These are phyloP conservation scores for Beverwykella pulmonaria DNA, from an alignment of 495 filamentous ascomycete genomes.

Conservation along the genomic window DNA sequence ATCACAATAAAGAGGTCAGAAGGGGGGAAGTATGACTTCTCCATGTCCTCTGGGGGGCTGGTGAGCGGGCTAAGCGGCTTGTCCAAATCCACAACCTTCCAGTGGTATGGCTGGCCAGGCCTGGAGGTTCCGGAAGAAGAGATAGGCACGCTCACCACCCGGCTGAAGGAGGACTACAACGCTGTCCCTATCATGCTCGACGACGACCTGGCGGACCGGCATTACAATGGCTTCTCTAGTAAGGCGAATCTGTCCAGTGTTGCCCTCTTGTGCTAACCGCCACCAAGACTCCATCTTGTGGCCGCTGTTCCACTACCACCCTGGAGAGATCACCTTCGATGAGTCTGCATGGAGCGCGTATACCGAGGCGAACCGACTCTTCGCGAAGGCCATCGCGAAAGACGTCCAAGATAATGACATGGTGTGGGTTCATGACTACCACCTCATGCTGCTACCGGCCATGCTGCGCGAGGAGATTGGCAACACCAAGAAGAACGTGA, in stretches of 20 bases:
- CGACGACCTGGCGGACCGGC: constrained; percentile 56
- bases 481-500: constrained; percentile 71
- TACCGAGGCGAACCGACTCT: constrained; percentile 78
- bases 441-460: constrained; percentile 85
- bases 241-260: constrained; percentile 47
- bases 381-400: constrained; percentile 75
- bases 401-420: constrained; percentile 76
- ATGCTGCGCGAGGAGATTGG: constrained; percentile 80
- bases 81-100: constrained; percentile 87
- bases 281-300: constrained; percentile 83
- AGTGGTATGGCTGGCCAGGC: constrained; percentile 98
- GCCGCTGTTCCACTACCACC: constrained; percentile 96
- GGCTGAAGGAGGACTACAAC: constrained; percentile 53
- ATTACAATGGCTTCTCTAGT: constrained; percentile 72
- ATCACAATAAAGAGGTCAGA: constrained; percentile 93
- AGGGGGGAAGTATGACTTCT: constrained; percentile 79
- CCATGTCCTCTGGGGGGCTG: constrained; percentile 92
- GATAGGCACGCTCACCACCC: constrained; percentile 43
- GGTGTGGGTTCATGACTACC: constrained; percentile 97
- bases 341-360: constrained; percentile 88
- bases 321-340: constrained; percentile 88
- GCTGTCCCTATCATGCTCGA: constrained; percentile 59
- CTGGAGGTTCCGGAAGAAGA: constrained; percentile 64
- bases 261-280: constrained; percentile 1
- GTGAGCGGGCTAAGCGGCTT: constrained; percentile 89